Base-by-base conservation (phyloP, 768 basidiomycete species). In the Lentinula edodes region DNA sequence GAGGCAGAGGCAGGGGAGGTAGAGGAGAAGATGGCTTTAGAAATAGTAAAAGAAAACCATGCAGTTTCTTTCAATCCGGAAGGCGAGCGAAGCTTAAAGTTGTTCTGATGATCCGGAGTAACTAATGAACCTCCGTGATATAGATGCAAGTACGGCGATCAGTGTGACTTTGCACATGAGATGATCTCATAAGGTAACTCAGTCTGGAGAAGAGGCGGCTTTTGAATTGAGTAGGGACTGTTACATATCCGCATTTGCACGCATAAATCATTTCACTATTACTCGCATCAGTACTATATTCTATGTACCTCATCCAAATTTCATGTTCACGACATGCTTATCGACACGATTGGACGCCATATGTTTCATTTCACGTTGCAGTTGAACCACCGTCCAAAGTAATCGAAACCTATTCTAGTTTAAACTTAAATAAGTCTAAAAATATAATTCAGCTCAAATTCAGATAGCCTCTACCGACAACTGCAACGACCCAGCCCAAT, bases 41-140 rank as follows among this genome's bases (percentile, higher is more conserved):
- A 87, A 82, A 82, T 75, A 89, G 78, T 84, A 91, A 86, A 86
- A 85, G 87, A 86, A 86, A 84, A 86, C 87, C 88, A 77, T 93
- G 91, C 89, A 88, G 81, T 83, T 93, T 92, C 81, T 92, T 86
- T 84, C 84, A 84, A 78, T 83, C 86, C 84, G 91, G 90, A 90
- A 92, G 90, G 91, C 89, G 86, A 92, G 91, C 88, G 71, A 79
- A 80, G 74, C 73, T 72, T 65, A 71, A 71, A 16, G 68, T 68
- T 69, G 64, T 9, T 70, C 70, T 74, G 73, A 69, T 71, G 73
- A 75, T 71, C 72, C 67, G 62, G 71, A 70, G 69, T 78, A 76
- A 80, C 83, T 48, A n/a, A 48, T 48, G 12, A 48, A 48, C 20
- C 46, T 48, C 46, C 46, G 46, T 48, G 18, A 48, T 48, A 23